phyloP scores from a whole-genome alignment of 371 early-diverging fungal genomes.

The Syncephalastrum racemosum region DNA sequence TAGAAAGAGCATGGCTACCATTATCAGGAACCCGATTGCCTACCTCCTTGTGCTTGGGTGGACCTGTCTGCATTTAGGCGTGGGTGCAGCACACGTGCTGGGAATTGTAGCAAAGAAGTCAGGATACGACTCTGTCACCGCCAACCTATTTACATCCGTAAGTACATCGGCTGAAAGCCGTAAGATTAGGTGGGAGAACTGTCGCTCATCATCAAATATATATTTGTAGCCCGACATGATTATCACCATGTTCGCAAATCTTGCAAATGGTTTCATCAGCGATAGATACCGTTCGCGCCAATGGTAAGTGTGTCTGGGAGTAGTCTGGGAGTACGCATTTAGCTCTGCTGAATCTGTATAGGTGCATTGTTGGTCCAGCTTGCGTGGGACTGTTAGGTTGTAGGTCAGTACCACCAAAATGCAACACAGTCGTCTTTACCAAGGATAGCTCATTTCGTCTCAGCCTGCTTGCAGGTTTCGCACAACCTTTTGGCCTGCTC shows the following conservation, averaged over 20 bases:
- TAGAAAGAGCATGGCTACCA: constrained; percentile 10
- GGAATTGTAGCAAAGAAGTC: constrained; percentile 40
- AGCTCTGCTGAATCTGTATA: not conserved
- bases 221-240: constrained; percentile 34
- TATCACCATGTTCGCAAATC: constrained; percentile 30
- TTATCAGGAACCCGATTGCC: constrained; percentile 22
- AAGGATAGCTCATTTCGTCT: not conserved
- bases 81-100: constrained; percentile 33
- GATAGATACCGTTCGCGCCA: constrained; percentile 27
- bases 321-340: not conserved
- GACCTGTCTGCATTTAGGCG: constrained; percentile 26
- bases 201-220: not conserved
- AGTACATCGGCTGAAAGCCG: not conserved
- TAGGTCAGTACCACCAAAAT: constrained; percentile 2
- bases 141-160: constrained; percentile 43
- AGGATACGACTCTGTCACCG: constrained; percentile 38
- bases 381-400: constrained; percentile 29
- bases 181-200: not conserved
- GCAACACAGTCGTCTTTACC: not conserved
- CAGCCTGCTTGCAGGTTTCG: constrained; percentile 32
- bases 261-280: constrained; percentile 35
- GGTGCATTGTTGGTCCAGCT: constrained; percentile 35
- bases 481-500: constrained; percentile 35
- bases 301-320: constrained; percentile 21
- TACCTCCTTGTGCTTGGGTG: constrained; percentile 33